Evolutionary conservation across 306 rosid genomes (phyloP).

Genomic region (Cicer bijugum): DNA sequence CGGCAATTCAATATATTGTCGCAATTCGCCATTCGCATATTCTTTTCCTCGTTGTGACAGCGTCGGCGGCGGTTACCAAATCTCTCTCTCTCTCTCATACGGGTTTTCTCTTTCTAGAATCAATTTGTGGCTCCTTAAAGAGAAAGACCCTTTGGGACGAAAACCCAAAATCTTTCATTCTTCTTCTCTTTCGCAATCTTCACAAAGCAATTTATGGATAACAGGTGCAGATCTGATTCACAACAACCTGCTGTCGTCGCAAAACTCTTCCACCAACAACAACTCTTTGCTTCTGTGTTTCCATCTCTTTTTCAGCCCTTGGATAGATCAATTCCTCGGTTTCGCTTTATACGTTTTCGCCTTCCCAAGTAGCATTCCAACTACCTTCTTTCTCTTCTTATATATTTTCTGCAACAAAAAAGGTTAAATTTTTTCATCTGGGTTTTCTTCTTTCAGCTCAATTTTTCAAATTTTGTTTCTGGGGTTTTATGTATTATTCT

Average conservation of each 20-base stretch:
- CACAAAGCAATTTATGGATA: conserved; percentile 56
- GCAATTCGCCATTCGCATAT: neutral
- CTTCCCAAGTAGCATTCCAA: conserved; percentile 42
- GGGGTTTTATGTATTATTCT: conserved; percentile 19
- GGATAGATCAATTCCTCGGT: conserved; percentile 50
- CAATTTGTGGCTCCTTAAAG: conserved; percentile 40
- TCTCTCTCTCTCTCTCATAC: neutral
- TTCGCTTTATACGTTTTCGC: conserved; percentile 42
- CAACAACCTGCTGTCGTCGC: conserved; percentile 37
- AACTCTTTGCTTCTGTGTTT: conserved; percentile 22
- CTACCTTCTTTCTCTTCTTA: conserved; percentile 3
- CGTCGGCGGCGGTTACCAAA: conserved; percentile 34
- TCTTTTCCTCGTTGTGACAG: neutral
- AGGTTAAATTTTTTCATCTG: conserved; percentile 45
- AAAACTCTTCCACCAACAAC: conserved; percentile 35
- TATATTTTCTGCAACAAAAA: neutral
- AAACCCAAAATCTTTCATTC: conserved; percentile 21
- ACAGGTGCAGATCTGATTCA: conserved; percentile 45
- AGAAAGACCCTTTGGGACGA: conserved; percentile 30
- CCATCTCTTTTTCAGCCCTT: conserved; percentile 46
- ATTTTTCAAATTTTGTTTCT: conserved; percentile 20
- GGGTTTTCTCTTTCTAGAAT: conserved; percentile 15
- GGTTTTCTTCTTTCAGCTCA: conserved; percentile 11
- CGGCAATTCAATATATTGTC: neutral
- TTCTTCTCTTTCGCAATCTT: conserved; percentile 34